Evolutionary conservation across 148 eudicot species (phyloP).

Genomic region (Rhododendron simsii): DNA sequence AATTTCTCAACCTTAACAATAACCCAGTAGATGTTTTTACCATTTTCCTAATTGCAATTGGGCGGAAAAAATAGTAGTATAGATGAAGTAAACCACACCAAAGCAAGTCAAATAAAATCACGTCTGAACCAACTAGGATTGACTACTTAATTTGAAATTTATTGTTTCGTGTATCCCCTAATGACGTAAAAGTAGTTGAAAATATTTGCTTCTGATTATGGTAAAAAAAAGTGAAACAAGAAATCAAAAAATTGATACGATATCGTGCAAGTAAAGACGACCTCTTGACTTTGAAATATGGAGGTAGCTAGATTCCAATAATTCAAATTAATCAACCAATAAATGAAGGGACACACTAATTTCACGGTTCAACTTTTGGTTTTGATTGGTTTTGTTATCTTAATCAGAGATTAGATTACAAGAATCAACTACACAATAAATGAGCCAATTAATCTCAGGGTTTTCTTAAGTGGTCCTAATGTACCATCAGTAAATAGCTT

Average conservation of each 20-base stretch:
- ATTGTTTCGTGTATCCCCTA: too few relatives aligned
- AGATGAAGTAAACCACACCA: neutral
- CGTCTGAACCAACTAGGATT: too few relatives aligned
- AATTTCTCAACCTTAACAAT: too few relatives aligned
- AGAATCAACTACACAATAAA: neutral
- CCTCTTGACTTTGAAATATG: neutral
- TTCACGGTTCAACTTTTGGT: neutral
- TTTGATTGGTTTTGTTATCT: neutral
- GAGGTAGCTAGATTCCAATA: neutral
- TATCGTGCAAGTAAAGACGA: neutral
- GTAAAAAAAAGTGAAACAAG: too few relatives aligned
- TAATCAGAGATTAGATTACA: neutral
- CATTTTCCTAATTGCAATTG: neutral
- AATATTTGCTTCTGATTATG: too few relatives aligned
- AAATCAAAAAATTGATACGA: too few relatives aligned
- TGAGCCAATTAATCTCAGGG: neutral
- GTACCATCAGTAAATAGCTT: neutral
- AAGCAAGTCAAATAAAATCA: neutral
- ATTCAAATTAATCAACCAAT: neutral
- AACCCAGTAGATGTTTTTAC: too few relatives aligned
- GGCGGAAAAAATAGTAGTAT: neutral
- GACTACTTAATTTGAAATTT: too few relatives aligned
- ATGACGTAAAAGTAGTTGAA: too few relatives aligned
- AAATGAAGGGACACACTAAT: neutral
- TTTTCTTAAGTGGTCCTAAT: neutral